Base-by-base conservation (phyloP, 2,329 filamentous ascomycete genomes). In the Didymella lethalis region DNA sequence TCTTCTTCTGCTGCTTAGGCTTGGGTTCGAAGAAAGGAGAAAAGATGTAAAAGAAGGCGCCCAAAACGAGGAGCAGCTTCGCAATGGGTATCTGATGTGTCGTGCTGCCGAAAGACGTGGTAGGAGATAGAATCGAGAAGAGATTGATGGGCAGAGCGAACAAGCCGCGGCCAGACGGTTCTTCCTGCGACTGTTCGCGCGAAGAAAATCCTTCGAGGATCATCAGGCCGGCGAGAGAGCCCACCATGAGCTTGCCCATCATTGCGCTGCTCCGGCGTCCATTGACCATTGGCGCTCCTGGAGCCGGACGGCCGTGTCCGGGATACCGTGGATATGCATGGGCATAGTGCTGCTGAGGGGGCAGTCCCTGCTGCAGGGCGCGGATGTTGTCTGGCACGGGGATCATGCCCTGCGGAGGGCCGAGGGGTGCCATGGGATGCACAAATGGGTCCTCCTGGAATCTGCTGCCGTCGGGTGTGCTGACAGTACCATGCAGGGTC, bases 151-250 rank as follows among this genome's bases (percentile, higher is more conserved):
- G 81, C 3, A 80, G 60, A 26, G 80, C 78, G 54, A 78, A 78
- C 6, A 83, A 70, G 18, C 78, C 78, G 38, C 75, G 74, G 32
- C 73, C 76, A 29, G 72, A 74, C 14, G 78, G 69, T 38, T 77
- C 73, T 47, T 78, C 73, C 54, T 72, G 88, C 46, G 83, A 85
- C 68, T 86, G 85, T 73, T 86, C 86, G 36, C 77, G 74, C 66
- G 88, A 80, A 73, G 90, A 85, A 54, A 93, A 83, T 1, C 92
- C 92, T 78, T 97, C 93, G 66, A 97, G 80, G 32, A 97, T 85
- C 93, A 98, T 97, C 18, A 98, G 82, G 14, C 92, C 93, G 25
- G 93, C 94, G 59, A 98, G 85, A 18, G 93, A 94, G 41, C 94
- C 94, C 5, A 97, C 88, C 91, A 97, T 95, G 65, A 97, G 84